Evolutionary conservation across 768 basidiomycete species (phyloP), one percentile per base, ranked within the genome.

Genomic region (Chalciporus pseudorubinellus): DNA sequence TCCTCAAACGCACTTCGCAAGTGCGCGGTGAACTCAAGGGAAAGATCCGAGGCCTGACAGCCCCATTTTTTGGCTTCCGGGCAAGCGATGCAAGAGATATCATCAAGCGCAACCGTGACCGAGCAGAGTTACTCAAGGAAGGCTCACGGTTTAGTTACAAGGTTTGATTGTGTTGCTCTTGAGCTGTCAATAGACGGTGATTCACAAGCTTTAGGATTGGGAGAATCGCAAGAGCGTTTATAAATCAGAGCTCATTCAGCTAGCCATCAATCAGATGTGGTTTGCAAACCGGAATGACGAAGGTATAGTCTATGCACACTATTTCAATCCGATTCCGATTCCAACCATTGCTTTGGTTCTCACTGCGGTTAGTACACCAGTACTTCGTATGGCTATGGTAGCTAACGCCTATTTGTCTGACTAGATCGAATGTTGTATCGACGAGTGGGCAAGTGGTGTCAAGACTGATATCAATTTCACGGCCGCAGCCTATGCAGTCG

Each of bases 231-330:
- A 51, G 20, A 65, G 66, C 11, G 36, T 69, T 0, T 70, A 65
- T 50, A 56, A 67, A 48, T 48, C 59, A 18, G 38, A 12, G 0
- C 59, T 67, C 19, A 55, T 69, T 12, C 69, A 70, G 40, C 48
- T 48, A 28, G 39, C 44, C 1, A 26, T 61, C 29, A 68, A 69
- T 28, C 12, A 38, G 4, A 55, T 66, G 44, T 69, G 63, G 63
- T 69, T 70, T 42, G 42, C 41, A 18, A 65, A 68, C 46, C 51
- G 47, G 1, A 47, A 44, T n/a, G 59, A 63, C 48, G 62, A 69
- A 34, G 69, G 69, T 24, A 50, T 66, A 3, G 39, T 50, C 3
- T 52, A 62, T 24, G 44, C 44, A 10, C 56, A 53, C 24, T 44
- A 58, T 16, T 70, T 69, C 26, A 53, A 59, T n/a, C 67, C 64